phyloP scores from a whole-genome alignment of 1,284 basidiomycete genomes.

The Binderoboletus segoi region DNA sequence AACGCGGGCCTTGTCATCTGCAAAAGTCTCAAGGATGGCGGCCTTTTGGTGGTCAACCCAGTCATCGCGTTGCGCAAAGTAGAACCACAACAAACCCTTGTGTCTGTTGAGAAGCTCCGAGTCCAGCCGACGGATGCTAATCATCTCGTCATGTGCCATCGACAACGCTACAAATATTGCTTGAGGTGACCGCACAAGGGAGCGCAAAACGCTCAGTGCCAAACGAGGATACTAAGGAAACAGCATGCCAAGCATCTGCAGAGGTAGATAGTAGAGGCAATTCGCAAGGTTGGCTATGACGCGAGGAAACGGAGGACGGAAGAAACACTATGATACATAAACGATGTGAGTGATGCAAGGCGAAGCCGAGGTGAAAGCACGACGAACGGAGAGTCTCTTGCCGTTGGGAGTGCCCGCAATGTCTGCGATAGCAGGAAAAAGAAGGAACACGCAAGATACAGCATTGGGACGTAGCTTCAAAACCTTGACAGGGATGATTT shows the following conservation, averaged over 20 bases:
- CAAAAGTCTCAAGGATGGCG: conserved; percentile 42
- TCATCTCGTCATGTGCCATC: conserved; percentile 69
- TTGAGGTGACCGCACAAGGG: conserved; percentile 49
- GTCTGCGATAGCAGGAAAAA: conserved; percentile 61
- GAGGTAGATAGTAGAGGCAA: conserved; percentile 20
- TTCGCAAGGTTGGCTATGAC: conserved; percentile 42
- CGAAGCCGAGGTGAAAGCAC: not conserved
- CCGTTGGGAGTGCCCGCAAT: conserved; percentile 62
- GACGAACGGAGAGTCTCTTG: conserved; percentile 42
- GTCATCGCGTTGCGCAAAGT: conserved; percentile 56
- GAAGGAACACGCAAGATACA: conserved; percentile 47
- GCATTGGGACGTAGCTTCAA: conserved; percentile 47
- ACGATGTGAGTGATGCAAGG: not conserved
- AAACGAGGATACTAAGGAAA: conserved; percentile 46
- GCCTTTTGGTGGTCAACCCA: conserved; percentile 60
- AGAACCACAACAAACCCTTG: conserved; percentile 48
- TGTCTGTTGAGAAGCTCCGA: conserved; percentile 41
- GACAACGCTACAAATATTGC: conserved; percentile 50
- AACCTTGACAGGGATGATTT: conserved; percentile 37
- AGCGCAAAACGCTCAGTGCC: conserved; percentile 50
- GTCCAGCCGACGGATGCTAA: conserved; percentile 52
- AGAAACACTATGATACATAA: conserved; percentile 44
- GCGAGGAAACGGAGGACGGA: conserved; percentile 47
- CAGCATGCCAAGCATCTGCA: conserved; percentile 23
- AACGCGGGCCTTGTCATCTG: conserved; percentile 38